These are phyloP conservation scores for Podospora appendiculata DNA, from an alignment of 495 filamentous ascomycete genomes.

Conservation along the genomic window DNA sequence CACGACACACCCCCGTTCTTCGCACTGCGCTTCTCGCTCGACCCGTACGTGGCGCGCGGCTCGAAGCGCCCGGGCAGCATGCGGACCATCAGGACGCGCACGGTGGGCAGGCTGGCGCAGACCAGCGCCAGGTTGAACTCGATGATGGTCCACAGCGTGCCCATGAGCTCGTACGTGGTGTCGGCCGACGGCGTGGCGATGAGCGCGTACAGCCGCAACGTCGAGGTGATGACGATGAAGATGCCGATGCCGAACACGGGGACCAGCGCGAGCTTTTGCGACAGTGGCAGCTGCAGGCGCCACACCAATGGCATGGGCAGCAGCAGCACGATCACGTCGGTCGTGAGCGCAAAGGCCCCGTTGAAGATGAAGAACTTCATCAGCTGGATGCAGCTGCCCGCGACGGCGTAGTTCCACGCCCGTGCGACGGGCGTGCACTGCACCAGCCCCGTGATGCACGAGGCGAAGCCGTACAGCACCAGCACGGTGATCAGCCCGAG, in stretches of 20 bases:
- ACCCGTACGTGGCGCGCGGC: no score
- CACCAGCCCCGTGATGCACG: constrained; percentile 14
- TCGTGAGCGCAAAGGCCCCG: constrained; percentile 15
- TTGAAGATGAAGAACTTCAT: constrained; percentile 22
- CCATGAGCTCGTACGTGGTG: constrained; percentile 6
- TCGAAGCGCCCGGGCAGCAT: no score
- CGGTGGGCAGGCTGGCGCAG: constrained; percentile 19
- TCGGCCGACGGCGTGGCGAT: constrained; percentile 1
- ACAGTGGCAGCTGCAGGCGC: constrained; percentile 14
- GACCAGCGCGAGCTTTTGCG: constrained; percentile 17
- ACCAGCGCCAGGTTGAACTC: constrained; percentile 22
- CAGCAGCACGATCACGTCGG: constrained; percentile 16
- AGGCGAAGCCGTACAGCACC: constrained; percentile 14
- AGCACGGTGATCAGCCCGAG: constrained; percentile 13
- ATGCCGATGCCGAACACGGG: constrained; percentile 22
- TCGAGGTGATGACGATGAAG: constrained; percentile 15
- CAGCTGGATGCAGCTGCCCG: constrained; percentile 18
- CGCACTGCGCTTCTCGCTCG: no score
- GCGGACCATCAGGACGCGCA: background rate
- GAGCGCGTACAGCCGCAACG: constrained; percentile 12
- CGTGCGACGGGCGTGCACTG: constrained; percentile 17
- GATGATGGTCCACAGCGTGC: constrained; percentile 19
- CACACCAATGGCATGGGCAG: constrained; percentile 16
- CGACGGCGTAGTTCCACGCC: constrained; percentile 13
- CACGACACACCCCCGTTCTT: no score